Evolutionary conservation across 345 rosid species (phyloP).

Genomic region (Citrus medica): DNA sequence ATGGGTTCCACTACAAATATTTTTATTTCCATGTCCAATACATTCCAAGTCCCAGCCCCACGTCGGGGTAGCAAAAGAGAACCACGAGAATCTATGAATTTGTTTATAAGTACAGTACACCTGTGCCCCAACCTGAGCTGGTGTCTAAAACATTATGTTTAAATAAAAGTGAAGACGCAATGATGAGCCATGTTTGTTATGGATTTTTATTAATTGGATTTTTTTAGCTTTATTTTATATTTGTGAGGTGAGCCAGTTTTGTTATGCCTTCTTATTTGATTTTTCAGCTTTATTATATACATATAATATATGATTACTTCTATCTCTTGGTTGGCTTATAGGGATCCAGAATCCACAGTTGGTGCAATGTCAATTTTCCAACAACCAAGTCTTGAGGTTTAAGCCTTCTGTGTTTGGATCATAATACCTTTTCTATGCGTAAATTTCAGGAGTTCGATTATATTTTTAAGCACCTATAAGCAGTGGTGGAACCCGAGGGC

Average conservation of each 20-base stretch:
- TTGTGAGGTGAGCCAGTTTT: neutral
- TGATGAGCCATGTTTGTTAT: neutral
- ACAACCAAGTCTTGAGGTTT: neutral
- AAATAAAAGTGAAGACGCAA: neutral
- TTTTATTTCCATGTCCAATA: neutral
- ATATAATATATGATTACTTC: neutral
- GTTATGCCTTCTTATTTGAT: neutral
- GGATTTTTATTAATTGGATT: no score
- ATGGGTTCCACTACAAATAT: conserved; percentile 1
- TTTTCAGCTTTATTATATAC: neutral
- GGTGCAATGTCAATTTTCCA: conserved; percentile 4
- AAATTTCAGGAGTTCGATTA: no score
- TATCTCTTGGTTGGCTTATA: neutral
- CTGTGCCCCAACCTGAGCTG: conserved; percentile 7
- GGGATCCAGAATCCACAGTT: neutral
- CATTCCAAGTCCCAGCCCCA: neutral
- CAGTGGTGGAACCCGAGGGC: no score
- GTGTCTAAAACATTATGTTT: neutral
- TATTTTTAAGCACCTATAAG: no score
- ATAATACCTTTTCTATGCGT: neutral
- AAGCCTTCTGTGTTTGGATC: neutral
- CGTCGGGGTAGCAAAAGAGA: conserved; percentile 3
- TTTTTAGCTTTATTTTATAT: no score
- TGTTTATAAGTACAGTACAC: neutral
- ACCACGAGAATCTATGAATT: neutral